These are phyloP conservation scores for Zoysia pacifica DNA, from an alignment of 176 grass and related monocot genomes.

Conservation along the genomic window DNA sequence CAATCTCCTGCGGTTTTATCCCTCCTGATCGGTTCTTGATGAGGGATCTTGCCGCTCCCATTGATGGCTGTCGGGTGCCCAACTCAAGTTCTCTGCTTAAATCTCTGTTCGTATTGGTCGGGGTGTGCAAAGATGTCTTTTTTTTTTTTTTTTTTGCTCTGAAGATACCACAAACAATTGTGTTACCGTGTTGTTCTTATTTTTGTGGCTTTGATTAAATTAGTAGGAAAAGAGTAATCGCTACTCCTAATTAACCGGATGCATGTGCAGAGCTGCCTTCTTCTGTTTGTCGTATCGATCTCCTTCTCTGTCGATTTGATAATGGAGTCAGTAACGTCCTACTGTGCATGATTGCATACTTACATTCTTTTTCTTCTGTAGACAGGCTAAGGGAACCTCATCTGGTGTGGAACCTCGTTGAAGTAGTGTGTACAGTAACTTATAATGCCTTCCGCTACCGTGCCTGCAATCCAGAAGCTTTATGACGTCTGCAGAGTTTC, in stretches of 20 bases:
- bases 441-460: conserved; percentile 36
- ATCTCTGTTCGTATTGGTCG: not conserved
- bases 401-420: conserved; percentile 7
- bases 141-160: not conserved
- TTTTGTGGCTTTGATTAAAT: not conserved
- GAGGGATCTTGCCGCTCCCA: not conserved
- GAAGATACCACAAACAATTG: not conserved
- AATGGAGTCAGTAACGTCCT: not conserved
- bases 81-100: not conserved
- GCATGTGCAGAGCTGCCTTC: not conserved
- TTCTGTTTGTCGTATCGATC: too few species aligned
- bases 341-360: not conserved
- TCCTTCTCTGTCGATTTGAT: not conserved
- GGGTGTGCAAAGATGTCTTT: not conserved
- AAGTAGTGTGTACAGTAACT: conserved; percentile 23
- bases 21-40: not conserved
- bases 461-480: conserved; percentile 65
- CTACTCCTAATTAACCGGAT: not conserved
- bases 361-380: conserved; percentile 22
- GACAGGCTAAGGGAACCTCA: conserved; percentile 23
- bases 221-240: not conserved
- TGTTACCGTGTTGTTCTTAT: not conserved
- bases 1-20: conserved; percentile 15
- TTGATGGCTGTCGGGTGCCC: not conserved
- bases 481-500: conserved; percentile 64